phyloP scores from a whole-genome alignment of 2,329 filamentous ascomycete species.

The Neoscytalidium dimidiatum region DNA sequence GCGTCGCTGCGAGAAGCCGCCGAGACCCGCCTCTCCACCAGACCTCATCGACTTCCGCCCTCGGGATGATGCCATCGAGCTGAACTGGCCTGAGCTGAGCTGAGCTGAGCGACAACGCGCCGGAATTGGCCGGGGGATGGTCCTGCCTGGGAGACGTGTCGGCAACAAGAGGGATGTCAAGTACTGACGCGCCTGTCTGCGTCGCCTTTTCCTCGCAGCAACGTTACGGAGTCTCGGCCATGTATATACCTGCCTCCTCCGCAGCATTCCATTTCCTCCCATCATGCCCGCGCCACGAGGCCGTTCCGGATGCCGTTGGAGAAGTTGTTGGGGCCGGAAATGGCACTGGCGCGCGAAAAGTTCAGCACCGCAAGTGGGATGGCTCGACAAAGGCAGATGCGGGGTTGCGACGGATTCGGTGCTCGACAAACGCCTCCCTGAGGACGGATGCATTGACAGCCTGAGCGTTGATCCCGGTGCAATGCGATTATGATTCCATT shows the following conservation, averaged over 20 bases:
- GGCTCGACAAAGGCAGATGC: not conserved
- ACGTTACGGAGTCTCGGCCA: not conserved
- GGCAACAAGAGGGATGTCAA: not conserved
- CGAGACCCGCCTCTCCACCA: not conserved
- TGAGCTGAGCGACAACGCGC: not conserved
- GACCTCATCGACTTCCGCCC: not conserved
- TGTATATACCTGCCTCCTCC: not conserved
- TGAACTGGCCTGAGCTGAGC: not conserved
- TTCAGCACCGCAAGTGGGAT: not conserved
- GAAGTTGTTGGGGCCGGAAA: not conserved
- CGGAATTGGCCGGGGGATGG: not conserved
- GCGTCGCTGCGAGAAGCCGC: not conserved
- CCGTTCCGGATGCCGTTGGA: not conserved
- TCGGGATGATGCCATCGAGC: not conserved
- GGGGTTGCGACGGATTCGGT: slow-evolving; percentile 13
- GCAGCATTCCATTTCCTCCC: not conserved
- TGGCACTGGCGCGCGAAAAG: not conserved
- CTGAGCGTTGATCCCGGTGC: not conserved
- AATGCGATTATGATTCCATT: not conserved
- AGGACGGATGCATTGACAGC: not conserved
- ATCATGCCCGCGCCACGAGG: not conserved
- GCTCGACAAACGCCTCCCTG: not conserved
- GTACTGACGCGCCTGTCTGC: not conserved
- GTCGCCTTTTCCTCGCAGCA: not conserved
- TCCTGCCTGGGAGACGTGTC: not conserved